Base-by-base conservation (phyloP, 108 stramenopile genomes). In the Skeletonema grethae region DNA sequence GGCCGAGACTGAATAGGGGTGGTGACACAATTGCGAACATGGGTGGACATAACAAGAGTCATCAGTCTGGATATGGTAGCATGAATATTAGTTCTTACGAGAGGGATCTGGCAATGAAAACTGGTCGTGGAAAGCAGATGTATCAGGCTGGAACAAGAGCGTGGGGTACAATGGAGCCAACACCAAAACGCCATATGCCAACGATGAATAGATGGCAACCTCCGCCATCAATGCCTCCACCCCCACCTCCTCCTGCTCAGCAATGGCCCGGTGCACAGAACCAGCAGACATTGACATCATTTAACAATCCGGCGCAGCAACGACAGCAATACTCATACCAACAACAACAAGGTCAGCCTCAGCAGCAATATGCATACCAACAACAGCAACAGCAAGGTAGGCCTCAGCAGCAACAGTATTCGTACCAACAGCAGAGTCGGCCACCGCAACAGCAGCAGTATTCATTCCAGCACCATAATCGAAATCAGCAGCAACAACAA, bases 11-110 rank as follows among this genome's bases (percentile, higher is more conserved):
- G 20, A 90, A 90, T 68, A 69, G 90, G 3, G 92, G 92, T 32
- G 92, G 92, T 8, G 86, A 85, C 38, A 91, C 88, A 1, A 96
- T 96, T 58, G 91, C 92, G 34, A 91, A 92, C 57, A 67, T 96
- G 86, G 94, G 94, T 2, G 84, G 63, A 7, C 62, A 76, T n/a
- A 84, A 85, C 29, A 79, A 82, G 46, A 94, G 93, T 58, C 82
- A 90, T 66, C 77, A 90, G 45, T 72, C 82, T 60, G 93, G 93
- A 16, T 87, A 88, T 56, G 93, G 93, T 4, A 90, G 88, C 70
- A 94, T 94, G 93, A 94, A 94, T 59, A 90, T 94, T 56, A 82
- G 85, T 38, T 90, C 89, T 9, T 90, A 94, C 53, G 93, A 94
- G 64, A 73, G 93, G 13, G 78, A 91, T 32, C 69, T 94, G 73